phyloP scores from a whole-genome alignment of 257 asterid species.

The Petrea volubilis region DNA sequence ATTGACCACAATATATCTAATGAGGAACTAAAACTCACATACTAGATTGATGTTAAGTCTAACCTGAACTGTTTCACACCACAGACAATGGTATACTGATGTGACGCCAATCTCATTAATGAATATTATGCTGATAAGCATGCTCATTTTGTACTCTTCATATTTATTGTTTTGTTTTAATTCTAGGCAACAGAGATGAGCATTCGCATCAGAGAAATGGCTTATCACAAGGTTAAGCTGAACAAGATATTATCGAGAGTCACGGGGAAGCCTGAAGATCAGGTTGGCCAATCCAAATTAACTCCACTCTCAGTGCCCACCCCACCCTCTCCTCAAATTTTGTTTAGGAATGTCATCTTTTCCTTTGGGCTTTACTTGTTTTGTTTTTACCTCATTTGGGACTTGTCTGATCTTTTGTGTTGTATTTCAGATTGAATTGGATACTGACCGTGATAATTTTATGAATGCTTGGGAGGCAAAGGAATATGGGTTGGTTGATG shows the following conservation, averaged over 20 bases:
- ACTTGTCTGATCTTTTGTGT: neutral
- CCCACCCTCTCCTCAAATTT: neutral
- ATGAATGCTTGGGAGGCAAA: conserved; percentile 97
- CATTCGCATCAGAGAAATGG: conserved; percentile 83
- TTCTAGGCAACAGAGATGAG: conserved; percentile 81
- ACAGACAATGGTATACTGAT: neutral
- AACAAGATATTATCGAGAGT: conserved; percentile 84
- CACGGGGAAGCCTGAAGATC: conserved; percentile 81
- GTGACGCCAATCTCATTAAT: neutral
- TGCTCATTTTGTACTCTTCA: neutral
- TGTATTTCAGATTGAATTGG: conserved; percentile 58
- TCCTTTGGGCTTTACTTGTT: neutral
- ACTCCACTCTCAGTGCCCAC: neutral
- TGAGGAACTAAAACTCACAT: neutral
- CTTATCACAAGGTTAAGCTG: conserved; percentile 74
- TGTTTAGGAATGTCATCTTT: neutral
- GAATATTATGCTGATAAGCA: neutral
- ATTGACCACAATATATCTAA: neutral
- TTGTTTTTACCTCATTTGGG: neutral
- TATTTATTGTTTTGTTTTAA: conserved; percentile 8
- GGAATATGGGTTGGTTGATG: conserved; percentile 90
- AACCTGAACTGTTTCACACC: neutral
- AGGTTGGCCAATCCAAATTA: conserved; percentile 46
- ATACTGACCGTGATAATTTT: conserved; percentile 81
- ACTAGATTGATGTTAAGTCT: neutral